Percentiles rank a stretch among this genome's conserved stretches.
Evolutionary conservation across 768 basidiomycete species (phyloP).

Genomic region (Scleroderma bovista): DNA sequence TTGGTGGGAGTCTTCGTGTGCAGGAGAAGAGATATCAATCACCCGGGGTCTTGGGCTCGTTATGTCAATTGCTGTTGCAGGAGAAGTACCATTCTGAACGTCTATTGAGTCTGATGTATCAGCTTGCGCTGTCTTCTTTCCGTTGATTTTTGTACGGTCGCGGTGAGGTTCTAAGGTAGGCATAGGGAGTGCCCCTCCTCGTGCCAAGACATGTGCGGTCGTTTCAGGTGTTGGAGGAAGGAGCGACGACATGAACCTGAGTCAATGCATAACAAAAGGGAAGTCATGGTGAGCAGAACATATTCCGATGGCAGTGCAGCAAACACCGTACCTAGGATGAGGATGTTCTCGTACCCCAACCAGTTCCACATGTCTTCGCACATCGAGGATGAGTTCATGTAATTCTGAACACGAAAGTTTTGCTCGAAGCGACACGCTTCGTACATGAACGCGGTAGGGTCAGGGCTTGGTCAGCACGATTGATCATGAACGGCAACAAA

Average conservation of each 20-base stretch:
- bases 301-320: background rate
- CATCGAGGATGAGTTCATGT: slow-evolving; percentile 61
- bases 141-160: background rate
- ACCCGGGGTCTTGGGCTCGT: slow-evolving; percentile 8
- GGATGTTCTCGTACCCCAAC: slow-evolving; percentile 39
- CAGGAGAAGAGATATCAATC: slow-evolving; percentile 14
- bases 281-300: background rate
- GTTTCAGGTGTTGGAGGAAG: slow-evolving; percentile 71
- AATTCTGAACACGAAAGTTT: slow-evolving; percentile 69
- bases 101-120: background rate
- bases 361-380: slow-evolving; percentile 72
- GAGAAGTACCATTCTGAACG: slow-evolving; percentile 6
- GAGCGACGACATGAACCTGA: slow-evolving; percentile 61
- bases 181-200: slow-evolving; percentile 44
- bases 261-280: background rate
- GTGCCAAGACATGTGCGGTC: slow-evolving; percentile 60
- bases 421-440: slow-evolving; percentile 77
- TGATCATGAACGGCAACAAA: background rate
- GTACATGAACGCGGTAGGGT: slow-evolving; percentile 3
- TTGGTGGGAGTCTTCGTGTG: background rate
- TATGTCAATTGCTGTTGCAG: slow-evolving; percentile 12
- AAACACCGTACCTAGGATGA: slow-evolving; percentile 11
- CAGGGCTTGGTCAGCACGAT: no score
- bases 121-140: background rate
- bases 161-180: background rate